A percentile compares a stretch with the other conserved stretches of the same genome.
phyloP scores from a whole-genome alignment of 2,329 filamentous ascomycete species.

The Talaromyces sp. region DNA sequence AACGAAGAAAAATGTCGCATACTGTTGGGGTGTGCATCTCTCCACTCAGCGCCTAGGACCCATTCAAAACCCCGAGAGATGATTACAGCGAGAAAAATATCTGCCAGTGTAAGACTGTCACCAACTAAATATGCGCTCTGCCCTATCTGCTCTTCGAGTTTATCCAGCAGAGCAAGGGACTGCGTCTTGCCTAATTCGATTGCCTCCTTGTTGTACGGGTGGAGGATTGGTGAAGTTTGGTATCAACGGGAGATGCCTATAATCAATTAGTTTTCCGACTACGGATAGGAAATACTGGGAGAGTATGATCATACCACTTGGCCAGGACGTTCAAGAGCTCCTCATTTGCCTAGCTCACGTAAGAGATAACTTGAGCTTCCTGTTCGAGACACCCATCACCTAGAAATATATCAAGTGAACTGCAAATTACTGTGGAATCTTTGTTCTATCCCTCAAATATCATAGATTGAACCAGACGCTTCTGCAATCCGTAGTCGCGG shows the following conservation, averaged over 20 bases:
- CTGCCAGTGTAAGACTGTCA: background rate
- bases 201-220: background rate
- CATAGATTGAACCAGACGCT: background rate
- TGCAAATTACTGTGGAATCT: background rate
- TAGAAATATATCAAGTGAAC: background rate
- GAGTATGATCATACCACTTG: background rate
- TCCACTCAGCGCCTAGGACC: background rate
- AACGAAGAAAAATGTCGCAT: background rate
- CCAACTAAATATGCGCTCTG: background rate
- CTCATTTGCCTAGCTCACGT: background rate
- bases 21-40: background rate
- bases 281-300: background rate
- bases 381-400: background rate
- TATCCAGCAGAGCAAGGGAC: background rate
- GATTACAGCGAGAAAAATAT: background rate
- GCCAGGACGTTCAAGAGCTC: background rate
- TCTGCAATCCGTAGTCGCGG: too few relatives aligned
- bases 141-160: background rate
- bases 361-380: background rate
- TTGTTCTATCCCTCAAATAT: background rate
- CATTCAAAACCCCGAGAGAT: background rate
- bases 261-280: background rate
- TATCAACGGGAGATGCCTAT: background rate
- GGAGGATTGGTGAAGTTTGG: background rate
- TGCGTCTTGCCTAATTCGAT: background rate